Conservation (phyloP, 1,284 basidiomycete species). For the Rhodotorula sp. region DNA sequence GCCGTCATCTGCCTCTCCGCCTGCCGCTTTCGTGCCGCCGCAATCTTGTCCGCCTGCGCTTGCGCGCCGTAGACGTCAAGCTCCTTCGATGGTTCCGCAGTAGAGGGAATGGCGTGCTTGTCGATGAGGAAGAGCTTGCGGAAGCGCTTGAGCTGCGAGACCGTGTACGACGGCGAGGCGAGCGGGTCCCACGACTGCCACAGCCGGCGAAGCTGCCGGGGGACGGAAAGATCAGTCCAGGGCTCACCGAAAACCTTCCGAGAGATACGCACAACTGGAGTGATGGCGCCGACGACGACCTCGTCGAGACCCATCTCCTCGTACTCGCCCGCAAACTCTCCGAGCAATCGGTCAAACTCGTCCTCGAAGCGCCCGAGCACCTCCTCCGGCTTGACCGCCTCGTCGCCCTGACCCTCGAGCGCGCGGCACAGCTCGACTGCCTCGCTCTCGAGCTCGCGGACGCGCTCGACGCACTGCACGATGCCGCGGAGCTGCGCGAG, state of each 20-base stretch:
- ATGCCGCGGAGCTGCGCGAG: conserved; percentile 24
- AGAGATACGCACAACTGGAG: conserved; percentile 63
- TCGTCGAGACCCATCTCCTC: conserved; percentile 80
- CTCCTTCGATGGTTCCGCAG: conserved; percentile 55
- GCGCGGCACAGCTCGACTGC: conserved; percentile 13
- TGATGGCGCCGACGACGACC: conserved; percentile 84
- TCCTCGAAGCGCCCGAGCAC: conserved; percentile 70
- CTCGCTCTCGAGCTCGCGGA: conserved; percentile 25
- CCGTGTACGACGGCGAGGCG: conserved; percentile 25
- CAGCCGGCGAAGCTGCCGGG: conserved; percentile 30
- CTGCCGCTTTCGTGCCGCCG: conserved; percentile 3
- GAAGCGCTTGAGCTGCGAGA: conserved; percentile 51
- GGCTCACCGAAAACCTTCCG: conserved; percentile 20
- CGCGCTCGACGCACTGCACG: conserved; percentile 20
- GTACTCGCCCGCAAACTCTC: conserved; percentile 75
- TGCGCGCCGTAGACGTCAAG: conserved; percentile 54
- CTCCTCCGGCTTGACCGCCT: conserved; percentile 55
- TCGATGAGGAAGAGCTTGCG: conserved; percentile 65
- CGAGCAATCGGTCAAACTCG: conserved; percentile 68
- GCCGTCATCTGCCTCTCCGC: conserved; percentile 73
- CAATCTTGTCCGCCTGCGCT: conserved; percentile 43
- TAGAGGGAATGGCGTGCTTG: conserved; percentile 49
- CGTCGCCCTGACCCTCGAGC: conserved; percentile 4
- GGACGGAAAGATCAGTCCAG: conserved; percentile 40
- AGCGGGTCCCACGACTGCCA: conserved; percentile 44